Conservation (phyloP, 2,329 filamentous ascomycete species). For the Aspergillus sp. region DNA sequence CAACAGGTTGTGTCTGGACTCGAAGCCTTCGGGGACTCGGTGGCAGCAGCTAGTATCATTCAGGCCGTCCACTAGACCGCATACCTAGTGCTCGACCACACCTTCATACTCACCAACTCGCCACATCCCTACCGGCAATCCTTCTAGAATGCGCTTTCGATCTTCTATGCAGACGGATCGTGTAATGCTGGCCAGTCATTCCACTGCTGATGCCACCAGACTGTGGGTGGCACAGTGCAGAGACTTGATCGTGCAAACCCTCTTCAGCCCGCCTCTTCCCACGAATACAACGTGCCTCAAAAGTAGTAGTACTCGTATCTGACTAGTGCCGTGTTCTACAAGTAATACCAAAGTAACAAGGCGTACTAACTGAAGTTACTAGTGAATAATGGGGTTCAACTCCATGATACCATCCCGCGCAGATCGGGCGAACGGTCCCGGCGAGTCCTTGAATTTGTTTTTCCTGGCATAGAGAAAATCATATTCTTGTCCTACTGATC, state of each 20-base stretch:
- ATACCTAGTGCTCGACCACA: background rate
- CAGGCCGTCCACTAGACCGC: background rate
- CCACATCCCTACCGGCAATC: slow-evolving; percentile 8
- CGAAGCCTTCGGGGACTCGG: background rate
- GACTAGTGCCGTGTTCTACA: background rate
- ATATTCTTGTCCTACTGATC: background rate
- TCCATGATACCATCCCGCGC: slow-evolving; percentile 5
- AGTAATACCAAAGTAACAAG: background rate
- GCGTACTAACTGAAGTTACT: background rate
- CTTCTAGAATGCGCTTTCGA: slow-evolving; percentile 22
- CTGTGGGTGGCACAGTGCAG: slow-evolving; percentile 14
- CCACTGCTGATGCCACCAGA: slow-evolving; percentile 4
- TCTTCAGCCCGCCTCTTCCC: background rate
- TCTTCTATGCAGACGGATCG: slow-evolving; percentile 23
- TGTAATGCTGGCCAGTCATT: slow-evolving; percentile 13
- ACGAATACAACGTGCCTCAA: background rate
- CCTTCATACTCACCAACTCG: background rate
- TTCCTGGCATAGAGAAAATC: background rate
- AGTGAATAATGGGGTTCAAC: background rate
- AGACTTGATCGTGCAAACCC: slow-evolving; percentile 11
- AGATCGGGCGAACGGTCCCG: background rate
- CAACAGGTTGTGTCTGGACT: background rate
- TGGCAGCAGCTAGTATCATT: background rate
- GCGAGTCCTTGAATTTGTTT: background rate
- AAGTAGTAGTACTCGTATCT: slow-evolving; percentile 1